Base-by-base conservation (phyloP, 1,139 yeast species). In the Keqinozyma sinolaborantium region DNA sequence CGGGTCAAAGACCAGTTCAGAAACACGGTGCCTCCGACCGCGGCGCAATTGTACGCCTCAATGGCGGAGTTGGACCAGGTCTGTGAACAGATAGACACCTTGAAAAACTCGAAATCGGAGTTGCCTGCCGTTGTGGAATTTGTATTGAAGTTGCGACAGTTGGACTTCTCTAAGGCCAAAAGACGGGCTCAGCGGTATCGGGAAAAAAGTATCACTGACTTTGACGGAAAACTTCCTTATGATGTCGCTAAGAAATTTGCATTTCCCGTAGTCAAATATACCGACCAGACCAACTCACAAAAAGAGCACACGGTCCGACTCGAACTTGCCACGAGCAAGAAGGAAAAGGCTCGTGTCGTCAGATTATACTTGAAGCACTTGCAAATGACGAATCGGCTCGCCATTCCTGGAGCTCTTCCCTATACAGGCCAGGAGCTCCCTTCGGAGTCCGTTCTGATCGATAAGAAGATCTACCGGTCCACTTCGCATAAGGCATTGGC, bases 321-420 rank as follows among this genome's bases (percentile, higher is more conserved):
- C 6, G 46, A 40, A 20, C 26, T 48, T 2, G 14, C 28, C 3
- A 16, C 18, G 9, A 38, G 45, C 16, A 27, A 36, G 15, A 34
- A 24, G 21, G 30, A 42, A 26, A 40, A 34, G 21, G 20, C 30
- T 16, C 31, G 32, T 21, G n/a, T 38, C 3, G 24, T 62, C 7
- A 47, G 61, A 11, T 46, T 58, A 11, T 59, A 54, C 41, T 34
- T 69, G 15, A 60, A 59, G 33, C 41, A 40, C 19, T 47, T 56
- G 16, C 73, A 66, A 39, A 35, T 39, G 23, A 26, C 34, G 0
- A 48, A 51, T 9, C 43, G 43, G 28, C 28, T 66, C 1, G 70
- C 71, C 1, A 53, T 57, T 14, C 72, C 74, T 0, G 53, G 44
- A 28, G 42, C 53, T 16, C 45, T 67, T 10, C 66, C 70, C 0